Evolutionary conservation across 305 asterid species (phyloP), one percentile per base, ranked within the genome.

Genomic region (Ilex paraguariensis): DNA sequence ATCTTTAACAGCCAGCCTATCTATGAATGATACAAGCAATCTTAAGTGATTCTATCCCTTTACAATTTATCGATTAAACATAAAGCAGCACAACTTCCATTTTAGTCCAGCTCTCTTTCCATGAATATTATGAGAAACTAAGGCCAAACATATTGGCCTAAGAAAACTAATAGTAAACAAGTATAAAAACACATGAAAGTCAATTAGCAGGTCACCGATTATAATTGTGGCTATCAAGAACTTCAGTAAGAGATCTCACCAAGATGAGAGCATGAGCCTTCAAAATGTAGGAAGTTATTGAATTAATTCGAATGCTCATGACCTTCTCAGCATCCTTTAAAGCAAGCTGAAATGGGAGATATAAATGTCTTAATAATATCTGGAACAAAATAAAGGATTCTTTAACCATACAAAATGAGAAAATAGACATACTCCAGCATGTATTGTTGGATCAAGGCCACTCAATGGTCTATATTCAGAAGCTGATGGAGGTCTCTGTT

Each of bases 291-390:
- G 96, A 66, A 49, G 60, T 65, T 15, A 70, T 75, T 51, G 77
- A 75, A 64, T 75, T 67, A 51, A 75, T 74, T 56, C 71, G 77
- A 13, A 83, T 60, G 63, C 72, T 73, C 87, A 86, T 75, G 76
- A 94, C 82, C 82, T 88, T 90, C 72, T 90, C 98, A 14, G 93
- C 95, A 74, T 94, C 99, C 84, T 88, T 94, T 57, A 91, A 63
- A 13, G 97, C 98, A 79, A 91, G 97, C 99, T 94, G 80, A 67
- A 69, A 68, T 49, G 52, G 60, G 49, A 52, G 10, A 65, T 60
- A 61, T 57, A 50, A 57, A 66, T 53, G 45, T 68, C 28, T 76
- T 65, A 65, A 60, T 64, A 73, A 57, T 21, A 21, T 21, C 28
- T 21, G 28, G 28, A 21, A 21, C 28, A 21, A 21, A 21, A 21